These are phyloP conservation scores for apple (Malus domestica) DNA, from an alignment of 306 rosid genomes.

Conservation along the genomic window DNA sequence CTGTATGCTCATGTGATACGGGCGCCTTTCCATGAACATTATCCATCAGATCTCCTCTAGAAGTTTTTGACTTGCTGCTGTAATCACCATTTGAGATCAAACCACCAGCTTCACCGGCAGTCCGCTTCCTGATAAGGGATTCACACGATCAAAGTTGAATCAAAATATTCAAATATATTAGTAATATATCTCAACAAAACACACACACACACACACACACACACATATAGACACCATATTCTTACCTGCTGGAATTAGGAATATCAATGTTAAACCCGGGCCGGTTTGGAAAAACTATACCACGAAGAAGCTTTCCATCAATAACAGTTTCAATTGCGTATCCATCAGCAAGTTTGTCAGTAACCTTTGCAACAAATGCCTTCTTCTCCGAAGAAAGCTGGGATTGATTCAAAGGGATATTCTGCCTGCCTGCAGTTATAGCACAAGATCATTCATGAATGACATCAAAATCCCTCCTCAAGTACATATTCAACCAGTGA, in stretches of 20 bases:
- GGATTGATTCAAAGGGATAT: constrained; percentile 40
- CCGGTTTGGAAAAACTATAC: constrained; percentile 62
- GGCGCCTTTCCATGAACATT: constrained; percentile 27
- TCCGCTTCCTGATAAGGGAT: constrained; percentile 63
- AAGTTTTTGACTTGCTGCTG: constrained; percentile 38
- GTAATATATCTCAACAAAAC: not conserved
- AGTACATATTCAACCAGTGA: constrained; percentile 2
- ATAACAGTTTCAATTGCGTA: constrained; percentile 72
- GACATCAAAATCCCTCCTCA: constrained; percentile 12
- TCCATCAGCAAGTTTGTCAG: constrained; percentile 53
- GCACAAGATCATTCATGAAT: constrained; percentile 17
- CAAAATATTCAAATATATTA: not conserved
- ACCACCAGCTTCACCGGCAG: constrained; percentile 40
- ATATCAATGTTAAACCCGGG: constrained; percentile 26
- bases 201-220: not conserved
- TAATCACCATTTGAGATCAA: constrained; percentile 44
- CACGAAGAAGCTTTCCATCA: constrained; percentile 89
- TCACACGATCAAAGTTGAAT: constrained; percentile 5
- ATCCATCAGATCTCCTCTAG: constrained; percentile 28
- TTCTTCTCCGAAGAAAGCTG: constrained; percentile 40
- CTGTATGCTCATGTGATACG: constrained; percentile 26
- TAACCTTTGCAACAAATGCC: constrained; percentile 71
- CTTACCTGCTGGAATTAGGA: constrained; percentile 53
- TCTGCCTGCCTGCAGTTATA: constrained; percentile 44
- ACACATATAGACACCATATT: not conserved